Evolutionary conservation across 352 stramenopile genomes (phyloP).

Genomic region (Globisporangium cederbergense): DNA sequence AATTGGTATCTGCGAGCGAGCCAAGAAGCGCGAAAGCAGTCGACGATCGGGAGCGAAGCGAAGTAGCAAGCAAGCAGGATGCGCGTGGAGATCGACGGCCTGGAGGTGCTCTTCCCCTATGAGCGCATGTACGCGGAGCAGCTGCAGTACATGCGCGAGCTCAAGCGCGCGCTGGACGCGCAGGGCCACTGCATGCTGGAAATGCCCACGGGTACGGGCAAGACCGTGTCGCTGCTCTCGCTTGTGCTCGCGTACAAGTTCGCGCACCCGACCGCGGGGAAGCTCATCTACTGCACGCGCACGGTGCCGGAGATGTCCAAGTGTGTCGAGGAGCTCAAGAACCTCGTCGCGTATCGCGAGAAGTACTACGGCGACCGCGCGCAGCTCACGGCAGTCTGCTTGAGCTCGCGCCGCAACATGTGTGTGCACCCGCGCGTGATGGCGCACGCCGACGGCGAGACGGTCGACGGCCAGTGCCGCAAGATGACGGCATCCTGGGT

Average conservation of each 20-base stretch:
- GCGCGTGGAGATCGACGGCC: conserved; percentile 93
- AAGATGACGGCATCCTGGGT: conserved; percentile 98
- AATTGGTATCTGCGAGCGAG: background rate
- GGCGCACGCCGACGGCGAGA: conserved; percentile 94
- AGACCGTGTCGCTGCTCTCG: conserved; percentile 97
- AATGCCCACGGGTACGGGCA: conserved; percentile 98
- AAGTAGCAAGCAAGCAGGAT: conserved; percentile 37
- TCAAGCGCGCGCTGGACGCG: conserved; percentile 97
- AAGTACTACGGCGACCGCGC: conserved; percentile 58
- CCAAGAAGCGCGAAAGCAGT: background rate
- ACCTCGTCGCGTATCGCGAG: conserved; percentile 84
- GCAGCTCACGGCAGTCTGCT: conserved; percentile 83
- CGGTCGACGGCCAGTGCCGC: conserved; percentile 95
- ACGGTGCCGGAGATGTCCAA: conserved; percentile 99
- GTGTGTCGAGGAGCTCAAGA: conserved; percentile 97
- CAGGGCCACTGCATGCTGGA: conserved; percentile 97
- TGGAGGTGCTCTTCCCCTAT: conserved; percentile 99
- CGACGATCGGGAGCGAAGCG: background rate
- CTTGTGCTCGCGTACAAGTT: conserved; percentile 95
- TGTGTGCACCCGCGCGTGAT: conserved; percentile 97
- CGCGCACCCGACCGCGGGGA: conserved; percentile 93
- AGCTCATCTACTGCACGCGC: conserved; percentile 99
- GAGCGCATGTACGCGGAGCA: conserved; percentile 98
- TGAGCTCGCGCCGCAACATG: conserved; percentile 96
- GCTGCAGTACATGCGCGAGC: conserved; percentile 98